phyloP scores from a whole-genome alignment of 148 eudicot species.

The Vaccinium myrtillus region DNA sequence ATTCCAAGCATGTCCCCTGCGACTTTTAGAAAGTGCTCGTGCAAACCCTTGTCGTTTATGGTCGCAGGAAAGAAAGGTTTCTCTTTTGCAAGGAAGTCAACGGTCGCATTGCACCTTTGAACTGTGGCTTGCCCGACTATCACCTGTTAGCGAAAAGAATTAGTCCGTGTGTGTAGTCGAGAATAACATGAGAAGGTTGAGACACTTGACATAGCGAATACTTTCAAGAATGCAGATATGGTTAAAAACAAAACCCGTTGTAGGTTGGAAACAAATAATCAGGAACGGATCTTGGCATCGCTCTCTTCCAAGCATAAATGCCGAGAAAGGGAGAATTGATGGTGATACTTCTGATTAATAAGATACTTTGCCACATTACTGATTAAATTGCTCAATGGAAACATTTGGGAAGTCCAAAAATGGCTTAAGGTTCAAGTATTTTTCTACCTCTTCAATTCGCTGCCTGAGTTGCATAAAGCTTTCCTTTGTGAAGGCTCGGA shows the following conservation, averaged over 20 bases:
- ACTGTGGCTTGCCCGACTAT: conserved; percentile 81
- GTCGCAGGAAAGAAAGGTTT: conserved; percentile 56
- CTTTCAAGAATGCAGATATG: not conserved
- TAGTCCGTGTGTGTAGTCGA: not conserved
- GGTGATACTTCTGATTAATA: not conserved
- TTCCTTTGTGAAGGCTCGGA: conserved; percentile 66
- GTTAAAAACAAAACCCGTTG: not conserved
- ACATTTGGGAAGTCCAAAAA: not conserved
- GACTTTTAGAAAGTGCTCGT: conserved; percentile 49
- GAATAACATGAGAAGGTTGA: not conserved
- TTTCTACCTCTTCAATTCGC: conserved; percentile 82
- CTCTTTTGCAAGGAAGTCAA: conserved; percentile 41
- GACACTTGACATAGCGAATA: not conserved
- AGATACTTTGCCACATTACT: not conserved
- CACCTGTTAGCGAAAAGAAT: conserved; percentile 50
- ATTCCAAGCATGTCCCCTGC: conserved; percentile 63
- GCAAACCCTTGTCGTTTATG: conserved; percentile 59
- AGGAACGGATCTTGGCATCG: not conserved
- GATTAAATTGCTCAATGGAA: not conserved
- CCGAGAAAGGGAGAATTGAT: not conserved
- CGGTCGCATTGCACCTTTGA: conserved; percentile 88
- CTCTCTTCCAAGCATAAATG: not conserved
- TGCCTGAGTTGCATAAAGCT: conserved; percentile 64
- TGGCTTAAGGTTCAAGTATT: not conserved
- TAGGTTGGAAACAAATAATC: not conserved